phyloP scores from a whole-genome alignment of 2,329 filamentous ascomycete species.

The Bipolaris victoriae region DNA sequence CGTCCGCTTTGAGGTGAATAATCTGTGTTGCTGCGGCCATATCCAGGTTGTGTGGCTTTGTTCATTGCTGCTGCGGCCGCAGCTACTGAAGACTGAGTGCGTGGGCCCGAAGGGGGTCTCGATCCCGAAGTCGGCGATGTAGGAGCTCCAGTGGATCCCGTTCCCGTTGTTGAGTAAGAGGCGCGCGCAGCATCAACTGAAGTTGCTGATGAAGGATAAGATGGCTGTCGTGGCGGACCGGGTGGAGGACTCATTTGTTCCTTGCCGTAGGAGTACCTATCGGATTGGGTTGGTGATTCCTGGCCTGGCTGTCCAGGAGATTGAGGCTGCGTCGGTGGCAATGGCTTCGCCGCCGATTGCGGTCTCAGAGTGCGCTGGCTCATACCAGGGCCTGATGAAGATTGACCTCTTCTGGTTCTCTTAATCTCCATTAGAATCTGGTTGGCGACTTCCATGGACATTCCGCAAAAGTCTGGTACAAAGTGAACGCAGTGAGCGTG shows the following conservation, averaged over 20 bases:
- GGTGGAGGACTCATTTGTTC: conserved; percentile 49
- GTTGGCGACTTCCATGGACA: conserved; percentile 98
- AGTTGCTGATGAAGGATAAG: conserved; percentile 50
- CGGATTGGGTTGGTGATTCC: conserved; percentile 50
- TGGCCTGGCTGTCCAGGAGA: conserved; percentile 43
- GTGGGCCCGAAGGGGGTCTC: conserved; percentile 54
- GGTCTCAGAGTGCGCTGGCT: conserved; percentile 34
- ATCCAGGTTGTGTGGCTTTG: conserved; percentile 51
- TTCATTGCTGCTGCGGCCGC: conserved; percentile 57
- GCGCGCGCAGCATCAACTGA: conserved; percentile 57
- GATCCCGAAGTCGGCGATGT: conserved; percentile 56
- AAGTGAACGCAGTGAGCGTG: conserved; percentile 92
- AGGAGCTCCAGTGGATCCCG: conserved; percentile 47
- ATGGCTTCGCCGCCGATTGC: conserved; percentile 53
- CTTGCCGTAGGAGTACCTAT: conserved; percentile 58
- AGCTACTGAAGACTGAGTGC: conserved; percentile 55
- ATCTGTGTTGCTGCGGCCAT: conserved; percentile 55
- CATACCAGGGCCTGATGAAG: conserved; percentile 60
- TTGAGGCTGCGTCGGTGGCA: conserved; percentile 46
- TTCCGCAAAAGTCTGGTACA: conserved; percentile 97
- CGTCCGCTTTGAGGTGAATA: conserved; percentile 44
- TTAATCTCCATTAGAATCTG: conserved; percentile 88
- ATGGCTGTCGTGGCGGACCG: conserved; percentile 47
- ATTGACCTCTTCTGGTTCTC: conserved; percentile 73
- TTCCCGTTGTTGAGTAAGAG: conserved; percentile 50